Evolutionary conservation across 345 rosid species (phyloP).

Genomic region (Psidium friedrichsthalianum): DNA sequence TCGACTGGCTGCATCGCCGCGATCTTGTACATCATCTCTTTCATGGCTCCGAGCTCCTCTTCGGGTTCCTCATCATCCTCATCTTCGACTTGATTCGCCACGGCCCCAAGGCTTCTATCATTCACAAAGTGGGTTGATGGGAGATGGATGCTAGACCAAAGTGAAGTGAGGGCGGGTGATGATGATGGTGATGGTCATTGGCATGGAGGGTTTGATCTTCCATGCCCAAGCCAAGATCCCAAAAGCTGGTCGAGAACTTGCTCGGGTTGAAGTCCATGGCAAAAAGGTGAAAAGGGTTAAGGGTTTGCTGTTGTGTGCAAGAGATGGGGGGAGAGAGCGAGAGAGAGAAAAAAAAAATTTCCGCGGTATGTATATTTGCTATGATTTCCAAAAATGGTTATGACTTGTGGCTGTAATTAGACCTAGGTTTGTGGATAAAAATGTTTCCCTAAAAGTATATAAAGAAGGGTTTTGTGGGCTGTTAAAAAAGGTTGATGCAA

Average conservation of each 20-base stretch:
- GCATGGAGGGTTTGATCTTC: slow-evolving; percentile 5
- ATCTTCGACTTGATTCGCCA: neutral
- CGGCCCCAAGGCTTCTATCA: neutral
- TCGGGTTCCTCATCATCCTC: slow-evolving; percentile 56
- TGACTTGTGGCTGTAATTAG: neutral
- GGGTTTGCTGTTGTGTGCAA: neutral
- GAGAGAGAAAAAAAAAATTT: too few species aligned
- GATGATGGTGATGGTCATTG: slow-evolving; percentile 14
- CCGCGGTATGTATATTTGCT: slow-evolving; percentile 1
- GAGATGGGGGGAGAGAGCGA: neutral
- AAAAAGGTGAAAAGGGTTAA: neutral
- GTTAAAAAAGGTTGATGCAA: slow-evolving; percentile 21
- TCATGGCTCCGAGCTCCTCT: slow-evolving; percentile 84
- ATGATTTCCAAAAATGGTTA: slow-evolving; percentile 3
- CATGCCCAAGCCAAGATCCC: slow-evolving; percentile 8
- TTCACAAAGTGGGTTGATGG: neutral
- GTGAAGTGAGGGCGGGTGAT: slow-evolving; percentile 1
- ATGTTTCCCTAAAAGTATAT: slow-evolving; percentile 11
- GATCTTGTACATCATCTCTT: slow-evolving; percentile 95
- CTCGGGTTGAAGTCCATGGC: slow-evolving; percentile 44
- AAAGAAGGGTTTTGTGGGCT: slow-evolving; percentile 33
- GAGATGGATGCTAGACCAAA: neutral
- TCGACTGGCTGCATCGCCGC: slow-evolving; percentile 96
- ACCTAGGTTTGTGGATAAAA: neutral
- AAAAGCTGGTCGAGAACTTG: slow-evolving; percentile 5